Percentiles rank a stretch among this genome's conserved stretches.
phyloP scores from a whole-genome alignment of 305 asterid species.

The Salvia sclarea region DNA sequence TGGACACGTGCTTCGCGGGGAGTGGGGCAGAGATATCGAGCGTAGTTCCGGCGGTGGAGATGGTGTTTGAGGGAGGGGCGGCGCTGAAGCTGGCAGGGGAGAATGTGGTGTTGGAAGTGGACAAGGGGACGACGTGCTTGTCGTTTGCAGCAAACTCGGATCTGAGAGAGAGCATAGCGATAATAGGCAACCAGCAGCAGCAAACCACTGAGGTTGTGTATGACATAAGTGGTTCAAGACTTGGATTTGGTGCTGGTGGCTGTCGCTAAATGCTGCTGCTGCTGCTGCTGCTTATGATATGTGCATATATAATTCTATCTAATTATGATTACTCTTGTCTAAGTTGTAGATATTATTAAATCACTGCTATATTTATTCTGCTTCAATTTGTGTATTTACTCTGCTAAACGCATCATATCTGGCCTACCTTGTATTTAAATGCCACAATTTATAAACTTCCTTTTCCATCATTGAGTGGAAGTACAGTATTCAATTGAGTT shows the following conservation, averaged over 20 bases:
- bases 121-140: conserved; percentile 56
- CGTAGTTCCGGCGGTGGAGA: conserved; percentile 41
- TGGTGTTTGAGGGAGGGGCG: conserved; percentile 53
- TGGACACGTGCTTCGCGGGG: conserved; percentile 55
- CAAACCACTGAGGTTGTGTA: conserved; percentile 49
- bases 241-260: conserved; percentile 58
- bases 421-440: too few species aligned
- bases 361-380: neutral
- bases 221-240: conserved; percentile 45
- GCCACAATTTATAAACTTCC: neutral
- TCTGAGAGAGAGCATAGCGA: conserved; percentile 29
- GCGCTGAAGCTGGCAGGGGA: conserved; percentile 35
- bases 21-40: conserved; percentile 28
- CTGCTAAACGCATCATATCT: neutral
- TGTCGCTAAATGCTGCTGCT: conserved; percentile 44
- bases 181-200: conserved; percentile 61
- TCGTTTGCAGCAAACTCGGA: conserved; percentile 46
- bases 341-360: conserved; percentile 21
- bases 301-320: too few species aligned
- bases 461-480: too few species aligned
- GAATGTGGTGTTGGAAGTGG: conserved; percentile 47
- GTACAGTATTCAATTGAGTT: too few species aligned
- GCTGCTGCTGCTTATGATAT: too few species aligned
- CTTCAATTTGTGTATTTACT: neutral
- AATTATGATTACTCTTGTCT: conserved; percentile 5